Evolutionary conservation across 305 asterid genomes (phyloP).

Genomic region (Fraxinus ornus): DNA sequence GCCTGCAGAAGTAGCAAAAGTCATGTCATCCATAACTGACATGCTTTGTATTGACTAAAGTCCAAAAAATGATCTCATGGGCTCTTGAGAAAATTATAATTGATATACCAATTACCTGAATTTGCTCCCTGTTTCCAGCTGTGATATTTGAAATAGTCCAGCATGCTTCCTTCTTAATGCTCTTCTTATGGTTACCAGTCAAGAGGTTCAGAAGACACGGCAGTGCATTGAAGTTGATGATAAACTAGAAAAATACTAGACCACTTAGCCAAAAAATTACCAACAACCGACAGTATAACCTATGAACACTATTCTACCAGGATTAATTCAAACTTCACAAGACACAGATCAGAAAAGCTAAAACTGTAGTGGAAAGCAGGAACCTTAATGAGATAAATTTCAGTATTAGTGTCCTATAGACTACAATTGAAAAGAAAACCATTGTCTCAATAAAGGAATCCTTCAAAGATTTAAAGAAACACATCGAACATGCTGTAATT

Average conservation of each 20-base stretch:
- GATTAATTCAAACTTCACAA: background rate
- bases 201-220: conserved; percentile 62
- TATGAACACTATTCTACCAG: no score
- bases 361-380: background rate
- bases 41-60: background rate
- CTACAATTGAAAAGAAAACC: background rate
- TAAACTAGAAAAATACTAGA: conserved; percentile 38
- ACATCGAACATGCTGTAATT: background rate
- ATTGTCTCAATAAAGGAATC: background rate
- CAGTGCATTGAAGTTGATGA: conserved; percentile 61
- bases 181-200: conserved; percentile 64
- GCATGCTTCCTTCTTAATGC: conserved; percentile 92
- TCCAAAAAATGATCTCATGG: background rate
- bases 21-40: background rate
- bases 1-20: conserved; percentile 38
- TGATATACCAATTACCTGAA: conserved; percentile 50
- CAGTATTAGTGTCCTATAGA: background rate
- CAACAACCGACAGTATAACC: background rate
- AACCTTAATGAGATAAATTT: background rate
- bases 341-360: background rate
- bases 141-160: conserved; percentile 93
- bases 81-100: background rate
- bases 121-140: conserved; percentile 82
- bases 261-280: background rate
- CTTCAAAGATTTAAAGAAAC: background rate